A percentile compares a stretch with the other conserved stretches of the same genome.
Conservation (phyloP, 768 basidiomycete species). For the Collybia sordida region DNA sequence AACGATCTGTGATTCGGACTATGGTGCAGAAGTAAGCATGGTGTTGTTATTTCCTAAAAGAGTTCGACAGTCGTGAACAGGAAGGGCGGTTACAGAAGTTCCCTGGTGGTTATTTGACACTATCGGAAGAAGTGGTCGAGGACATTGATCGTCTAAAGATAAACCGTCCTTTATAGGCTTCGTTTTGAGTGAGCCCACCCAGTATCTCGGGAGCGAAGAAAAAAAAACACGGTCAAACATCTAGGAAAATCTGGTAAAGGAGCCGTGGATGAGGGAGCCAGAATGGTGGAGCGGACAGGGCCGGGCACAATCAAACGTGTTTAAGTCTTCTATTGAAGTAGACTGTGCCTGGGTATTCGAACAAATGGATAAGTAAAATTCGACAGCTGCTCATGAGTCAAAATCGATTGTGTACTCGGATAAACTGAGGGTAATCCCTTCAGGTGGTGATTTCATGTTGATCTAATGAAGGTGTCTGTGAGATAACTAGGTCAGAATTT, state of each 20-base stretch:
- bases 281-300: neutral
- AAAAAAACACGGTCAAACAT: neutral
- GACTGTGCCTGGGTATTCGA: neutral
- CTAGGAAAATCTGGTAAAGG: constrained; percentile 3
- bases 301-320: neutral
- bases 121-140: constrained; percentile 1
- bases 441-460: neutral
- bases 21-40: neutral
- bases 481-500: no score
- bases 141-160: constrained; percentile 7
- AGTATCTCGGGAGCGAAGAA: constrained; percentile 6
- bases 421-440: constrained; percentile 4
- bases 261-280: constrained; percentile 1
- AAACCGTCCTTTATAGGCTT: constrained; percentile 3
- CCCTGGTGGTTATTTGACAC: neutral
- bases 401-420: constrained; percentile 3
- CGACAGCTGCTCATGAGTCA: neutral
- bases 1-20: neutral
- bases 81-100: neutral
- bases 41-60: neutral
- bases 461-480: neutral
- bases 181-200: constrained; percentile 1
- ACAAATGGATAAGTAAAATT: no score
- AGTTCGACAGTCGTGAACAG: neutral
- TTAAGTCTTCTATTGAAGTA: neutral